phyloP scores from a whole-genome alignment of 768 basidiomycete species.

The Boletellus ananiceps region DNA sequence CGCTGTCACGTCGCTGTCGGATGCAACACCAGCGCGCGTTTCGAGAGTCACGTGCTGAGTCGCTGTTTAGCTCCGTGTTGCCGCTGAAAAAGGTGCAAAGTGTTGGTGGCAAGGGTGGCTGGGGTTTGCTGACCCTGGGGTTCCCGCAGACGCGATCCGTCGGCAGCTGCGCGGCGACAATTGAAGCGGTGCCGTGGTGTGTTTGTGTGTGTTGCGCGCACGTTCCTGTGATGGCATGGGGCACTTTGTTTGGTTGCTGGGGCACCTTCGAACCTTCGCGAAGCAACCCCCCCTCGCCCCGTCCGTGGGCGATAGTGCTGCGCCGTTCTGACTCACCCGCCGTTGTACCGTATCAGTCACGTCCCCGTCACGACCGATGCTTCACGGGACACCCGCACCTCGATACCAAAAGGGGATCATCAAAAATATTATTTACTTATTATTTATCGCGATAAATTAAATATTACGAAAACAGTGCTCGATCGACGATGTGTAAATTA shows the following conservation, averaged over 20 bases:
- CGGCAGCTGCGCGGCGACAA: background rate
- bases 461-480: conserved; percentile 23
- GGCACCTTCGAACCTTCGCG: conserved; percentile 8
- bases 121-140: conserved; percentile 7
- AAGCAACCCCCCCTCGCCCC: background rate
- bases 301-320: conserved; percentile 18
- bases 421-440: conserved; percentile 5
- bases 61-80: conserved; percentile 20
- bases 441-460: conserved; percentile 4
- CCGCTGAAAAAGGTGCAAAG: conserved; percentile 18
- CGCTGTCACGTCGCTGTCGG: background rate
- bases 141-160: background rate
- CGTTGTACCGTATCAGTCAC: conserved; percentile 1
- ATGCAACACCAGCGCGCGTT: no score
- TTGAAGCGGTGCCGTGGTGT: conserved; percentile 27
- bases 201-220: conserved; percentile 10
- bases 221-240: conserved; percentile 27
- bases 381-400: no score
- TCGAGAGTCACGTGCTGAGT: background rate
- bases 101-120: background rate
- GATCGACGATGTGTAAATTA: conserved; percentile 34
- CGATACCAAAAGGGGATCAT: background rate
- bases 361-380: conserved; percentile 11
- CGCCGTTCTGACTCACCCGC: conserved; percentile 17
- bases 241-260: background rate